phyloP scores from a whole-genome alignment of 345 rosid genomes.

The Arabis alpina region DNA sequence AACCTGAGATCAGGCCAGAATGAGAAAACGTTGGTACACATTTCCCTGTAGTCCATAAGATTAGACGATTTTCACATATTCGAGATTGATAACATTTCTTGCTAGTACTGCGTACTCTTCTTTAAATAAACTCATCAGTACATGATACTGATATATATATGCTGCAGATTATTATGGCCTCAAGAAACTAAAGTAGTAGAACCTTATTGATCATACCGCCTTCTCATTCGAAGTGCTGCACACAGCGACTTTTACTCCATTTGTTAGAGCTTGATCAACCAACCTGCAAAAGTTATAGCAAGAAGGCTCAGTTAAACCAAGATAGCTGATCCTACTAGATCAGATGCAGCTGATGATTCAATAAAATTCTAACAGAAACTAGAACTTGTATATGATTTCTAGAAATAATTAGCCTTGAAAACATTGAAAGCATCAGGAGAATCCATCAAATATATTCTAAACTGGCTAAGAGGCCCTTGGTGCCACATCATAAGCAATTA shows the following conservation, averaged over 20 bases:
- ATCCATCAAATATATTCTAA: background rate
- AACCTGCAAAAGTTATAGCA: conserved; percentile 53
- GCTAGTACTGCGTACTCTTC: background rate
- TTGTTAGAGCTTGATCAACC: conserved; percentile 86
- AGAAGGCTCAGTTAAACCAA: conserved; percentile 11
- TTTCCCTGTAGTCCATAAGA: conserved; percentile 9
- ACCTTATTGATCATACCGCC: conserved; percentile 90
- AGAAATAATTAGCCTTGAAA: background rate
- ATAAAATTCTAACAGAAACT: background rate
- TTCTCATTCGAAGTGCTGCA: conserved; percentile 98
- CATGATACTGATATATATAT: background rate
- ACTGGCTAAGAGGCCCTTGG: too few species aligned
- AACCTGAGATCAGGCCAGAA: conserved; percentile 56
- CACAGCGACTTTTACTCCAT: conserved; percentile 86
- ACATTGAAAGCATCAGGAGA: conserved; percentile 1
- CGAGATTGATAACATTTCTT: background rate
- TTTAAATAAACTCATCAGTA: conserved; percentile 1
- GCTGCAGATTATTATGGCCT: conserved; percentile 7
- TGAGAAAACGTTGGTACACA: conserved; percentile 12
- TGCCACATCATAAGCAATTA: too few species aligned
- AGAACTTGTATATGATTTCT: background rate
- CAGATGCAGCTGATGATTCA: background rate
- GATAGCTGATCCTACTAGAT: background rate
- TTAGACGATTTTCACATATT: background rate
- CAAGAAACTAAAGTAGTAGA: conserved; percentile 47